phyloP scores from a whole-genome alignment of 1,284 basidiomycete genomes.

The Mycosarcoma mackinlayi region DNA sequence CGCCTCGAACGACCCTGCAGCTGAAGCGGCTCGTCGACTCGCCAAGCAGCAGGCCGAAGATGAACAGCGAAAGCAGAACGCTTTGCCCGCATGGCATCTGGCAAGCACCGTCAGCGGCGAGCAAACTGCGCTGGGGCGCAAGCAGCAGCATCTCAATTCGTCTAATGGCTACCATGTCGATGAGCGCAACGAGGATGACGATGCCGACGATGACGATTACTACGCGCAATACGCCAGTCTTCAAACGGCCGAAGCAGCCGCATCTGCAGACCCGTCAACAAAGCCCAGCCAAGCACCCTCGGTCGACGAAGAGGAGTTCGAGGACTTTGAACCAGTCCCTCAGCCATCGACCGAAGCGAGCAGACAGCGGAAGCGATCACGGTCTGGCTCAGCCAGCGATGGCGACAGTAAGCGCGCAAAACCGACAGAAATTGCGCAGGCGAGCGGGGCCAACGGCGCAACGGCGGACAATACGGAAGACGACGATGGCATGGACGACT shows the following conservation, averaged over 20 bases:
- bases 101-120: slow-evolving; percentile 94
- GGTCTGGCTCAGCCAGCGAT: slow-evolving; percentile 19
- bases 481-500: slow-evolving; percentile 60
- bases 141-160: slow-evolving; percentile 40
- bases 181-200: slow-evolving; percentile 40
- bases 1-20: slow-evolving; percentile 57
- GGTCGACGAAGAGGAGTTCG: slow-evolving; percentile 42
- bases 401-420: slow-evolving; percentile 37
- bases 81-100: slow-evolving; percentile 90
- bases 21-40: slow-evolving; percentile 70
- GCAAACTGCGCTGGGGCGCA: slow-evolving; percentile 81
- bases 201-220: slow-evolving; percentile 61
- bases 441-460: not conserved
- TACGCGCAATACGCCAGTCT: slow-evolving; percentile 62
- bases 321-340: slow-evolving; percentile 41
- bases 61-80: slow-evolving; percentile 78
- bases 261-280: slow-evolving; percentile 37
- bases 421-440: slow-evolving; percentile 1
- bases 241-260: slow-evolving; percentile 47
- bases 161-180: slow-evolving; percentile 32
- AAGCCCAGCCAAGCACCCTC: slow-evolving; percentile 29
- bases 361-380: slow-evolving; percentile 32
- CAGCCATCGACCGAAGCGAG: slow-evolving; percentile 8
- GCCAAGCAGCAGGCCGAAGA: slow-evolving; percentile 61
- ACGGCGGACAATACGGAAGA: slow-evolving; percentile 22